Evolutionary conservation across 257 asterid genomes (phyloP), one percentile per base, ranked within the genome.

Genomic region (Gentiana dahurica): DNA sequence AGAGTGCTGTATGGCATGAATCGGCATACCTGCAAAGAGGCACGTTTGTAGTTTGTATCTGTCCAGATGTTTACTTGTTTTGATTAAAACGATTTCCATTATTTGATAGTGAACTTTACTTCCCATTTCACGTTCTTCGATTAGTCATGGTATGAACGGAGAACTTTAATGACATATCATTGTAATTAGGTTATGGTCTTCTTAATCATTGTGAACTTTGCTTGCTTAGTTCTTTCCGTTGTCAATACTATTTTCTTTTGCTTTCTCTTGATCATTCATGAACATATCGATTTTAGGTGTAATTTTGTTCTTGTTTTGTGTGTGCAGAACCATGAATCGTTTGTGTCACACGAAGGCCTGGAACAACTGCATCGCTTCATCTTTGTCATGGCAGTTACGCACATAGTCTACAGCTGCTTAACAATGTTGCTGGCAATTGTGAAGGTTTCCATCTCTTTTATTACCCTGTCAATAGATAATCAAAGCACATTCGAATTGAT

Each of bases 331-430:
- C 65, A 83, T 35, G 99, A 92, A 60, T 95, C 99, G 2, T 92
- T 92, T 70, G 84, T 88, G 57, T 92, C 99, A 8, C 83, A 88
- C 65, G 99, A 92, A 81, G 99, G 97, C 67, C 95, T 92, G 35
- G 99, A 92, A 81, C 95, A 92, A 65, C 95, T 92, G 63, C 97
- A 92, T 60, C 84, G 99, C 50, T 92, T 92, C 84, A 88, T 92
- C 73, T 92, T 92, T 66, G 94, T 88, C 69, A 92, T 92, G 99
- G 97, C 99, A 35, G 64, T 88, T 62, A 88, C 97, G 4, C 99
- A 92, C 63, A 69, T 92, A 65, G 77, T 95, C 48, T 92, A 92
- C 74, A 92, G 99, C 67, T 92, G 99, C 84, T 74, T 92, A 58
- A 92, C 99, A 45, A 92, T 92, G 99, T 66, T 88, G 79, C 86